phyloP scores from a whole-genome alignment of 2,329 filamentous ascomycete species.

The Helotiales sp. region DNA sequence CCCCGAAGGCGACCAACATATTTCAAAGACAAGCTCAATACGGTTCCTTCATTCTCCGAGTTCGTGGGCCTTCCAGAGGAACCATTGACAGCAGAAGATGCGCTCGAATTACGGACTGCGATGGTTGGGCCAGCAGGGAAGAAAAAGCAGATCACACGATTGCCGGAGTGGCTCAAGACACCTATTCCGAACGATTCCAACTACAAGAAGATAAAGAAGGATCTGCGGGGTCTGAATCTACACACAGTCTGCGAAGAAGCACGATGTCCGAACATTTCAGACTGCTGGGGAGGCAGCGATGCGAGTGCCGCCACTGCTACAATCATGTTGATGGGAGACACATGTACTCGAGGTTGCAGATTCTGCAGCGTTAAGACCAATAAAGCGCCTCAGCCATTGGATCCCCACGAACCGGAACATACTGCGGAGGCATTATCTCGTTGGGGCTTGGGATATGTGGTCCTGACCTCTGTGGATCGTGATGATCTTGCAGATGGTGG shows the following conservation, averaged over 20 bases:
- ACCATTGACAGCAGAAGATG: conserved; percentile 51
- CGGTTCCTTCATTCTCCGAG: conserved; percentile 57
- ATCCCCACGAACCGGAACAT: conserved; percentile 95
- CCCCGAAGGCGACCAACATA: conserved; percentile 35
- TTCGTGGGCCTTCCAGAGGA: conserved; percentile 48
- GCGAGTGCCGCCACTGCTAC: conserved; percentile 93
- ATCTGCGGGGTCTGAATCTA: conserved; percentile 82
- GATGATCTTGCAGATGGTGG: conserved; percentile 91
- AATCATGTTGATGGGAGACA: conserved; percentile 99
- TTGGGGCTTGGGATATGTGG: conserved; percentile 96
- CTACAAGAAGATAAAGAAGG: conserved; percentile 93
- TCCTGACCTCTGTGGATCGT: conserved; percentile 89
- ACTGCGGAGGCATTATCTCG: conserved; percentile 88
- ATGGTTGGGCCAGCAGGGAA: conserved; percentile 63
- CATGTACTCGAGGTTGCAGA: conserved; percentile 91
- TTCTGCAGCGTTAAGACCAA: conserved; percentile 97
- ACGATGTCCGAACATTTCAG: conserved; percentile 93
- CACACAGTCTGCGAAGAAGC: conserved; percentile 99
- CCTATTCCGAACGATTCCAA: conserved; percentile 82
- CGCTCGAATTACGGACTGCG: conserved; percentile 60
- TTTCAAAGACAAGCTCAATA: conserved; percentile 37
- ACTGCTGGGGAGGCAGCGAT: conserved; percentile 92
- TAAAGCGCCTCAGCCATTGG: conserved; percentile 72
- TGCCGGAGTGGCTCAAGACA: conserved; percentile 95
- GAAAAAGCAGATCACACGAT: conserved; percentile 66